Conservation (phyloP, 2,329 filamentous ascomycete genomes). For the Aplosporella prunicola region DNA sequence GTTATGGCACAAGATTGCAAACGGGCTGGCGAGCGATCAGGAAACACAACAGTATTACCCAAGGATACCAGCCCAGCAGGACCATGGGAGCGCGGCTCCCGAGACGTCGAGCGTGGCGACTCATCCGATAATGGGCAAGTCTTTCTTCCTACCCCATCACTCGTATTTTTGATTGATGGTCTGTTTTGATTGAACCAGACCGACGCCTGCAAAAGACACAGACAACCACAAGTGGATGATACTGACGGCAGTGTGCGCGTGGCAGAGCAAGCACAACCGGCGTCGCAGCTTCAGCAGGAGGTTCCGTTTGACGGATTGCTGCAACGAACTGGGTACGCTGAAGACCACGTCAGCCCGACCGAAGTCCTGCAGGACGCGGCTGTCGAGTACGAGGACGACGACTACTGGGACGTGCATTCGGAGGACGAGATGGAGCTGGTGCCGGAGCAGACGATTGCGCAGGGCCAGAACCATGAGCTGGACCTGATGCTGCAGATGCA, state of each 20-base stretch:
- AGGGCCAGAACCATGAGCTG: slow-evolving; percentile 20
- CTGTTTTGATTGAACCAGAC: slow-evolving; percentile 1
- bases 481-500: slow-evolving; percentile 29
- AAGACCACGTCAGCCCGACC: slow-evolving; percentile 15
- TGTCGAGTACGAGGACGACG: slow-evolving; percentile 39
- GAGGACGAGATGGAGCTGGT: slow-evolving; percentile 34
- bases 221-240: too few relatives aligned
- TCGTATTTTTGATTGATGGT: slow-evolving; percentile 8
- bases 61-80: too few relatives aligned
- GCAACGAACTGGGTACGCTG: slow-evolving; percentile 7
- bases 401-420: slow-evolving; percentile 41
- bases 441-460: slow-evolving; percentile 5
- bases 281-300: slow-evolving; percentile 1
- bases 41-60: too few relatives aligned
- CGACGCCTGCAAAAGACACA: not conserved
- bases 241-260: too few relatives aligned
- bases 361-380: slow-evolving; percentile 28
- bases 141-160: too few relatives aligned
- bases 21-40: slow-evolving; percentile 2
- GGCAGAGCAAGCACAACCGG: not conserved
- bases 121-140: too few relatives aligned
- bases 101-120: not conserved
- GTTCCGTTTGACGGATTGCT: slow-evolving; percentile 2
- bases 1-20: slow-evolving; percentile 10
- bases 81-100: too few relatives aligned